Base-by-base conservation (phyloP, 768 basidiomycete species). In the Amanita brunnescens region DNA sequence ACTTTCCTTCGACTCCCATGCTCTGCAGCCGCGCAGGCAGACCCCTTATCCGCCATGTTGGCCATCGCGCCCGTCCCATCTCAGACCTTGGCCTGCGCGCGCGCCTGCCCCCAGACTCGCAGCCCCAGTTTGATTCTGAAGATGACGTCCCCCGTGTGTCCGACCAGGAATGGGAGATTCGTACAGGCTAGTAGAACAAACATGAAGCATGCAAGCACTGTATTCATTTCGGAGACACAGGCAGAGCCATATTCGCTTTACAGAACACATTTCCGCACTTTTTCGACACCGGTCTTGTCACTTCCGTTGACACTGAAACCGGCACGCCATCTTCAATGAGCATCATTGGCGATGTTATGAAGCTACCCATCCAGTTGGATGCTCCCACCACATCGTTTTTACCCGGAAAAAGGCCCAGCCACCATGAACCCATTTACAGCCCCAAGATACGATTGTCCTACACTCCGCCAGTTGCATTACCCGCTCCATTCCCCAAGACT, bases 131-230 rank as follows among this genome's bases (percentile, higher is more conserved):
- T 32, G 56, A 61, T 12, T 53, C 7, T 29, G 26, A 59, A n/a
- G 26, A 60, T 39, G 38, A 54, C 0, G 61, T 60, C 6, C 61
- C 57, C 4, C 61, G 71, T 54, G 59, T 88, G 6, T 77, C 84
- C 1, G 87, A 90, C 62, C 70, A 73, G 6, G 87, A 90, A 58
- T 90, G 87, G 87, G 79, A 87, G 59, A 73, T 88, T 45, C 80
- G 85, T 21, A 86, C 85, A 58, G 86, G 87, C 83, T 57, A 32
- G 32, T 44, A 41, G n/a, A 21, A 10, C 49, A 10, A 18, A 33
- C 43, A 20, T 29, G 44, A 37, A 33, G 38, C 24, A 41, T 26
- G 12, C 26, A 50, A 37, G 48, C 49, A 10, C 12, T 18, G 37
- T 24, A 55, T n/a, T 33, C 32, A 29, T 20, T 54, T 47, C 20